Conservation (phyloP, 441 rosid species). For the Jatropha multifida region DNA sequence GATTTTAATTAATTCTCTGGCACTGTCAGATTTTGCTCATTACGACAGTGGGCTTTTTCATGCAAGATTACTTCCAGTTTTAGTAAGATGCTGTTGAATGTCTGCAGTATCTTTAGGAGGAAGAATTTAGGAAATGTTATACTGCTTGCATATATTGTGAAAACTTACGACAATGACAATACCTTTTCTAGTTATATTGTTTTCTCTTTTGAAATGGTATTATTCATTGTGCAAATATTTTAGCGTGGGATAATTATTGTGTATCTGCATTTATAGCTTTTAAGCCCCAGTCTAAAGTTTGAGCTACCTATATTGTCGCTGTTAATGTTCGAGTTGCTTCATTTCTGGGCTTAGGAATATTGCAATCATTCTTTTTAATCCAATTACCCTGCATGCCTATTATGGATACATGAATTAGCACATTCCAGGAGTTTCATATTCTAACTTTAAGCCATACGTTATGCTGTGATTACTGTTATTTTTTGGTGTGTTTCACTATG, state of each 20-base stretch:
- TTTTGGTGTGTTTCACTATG: no score
- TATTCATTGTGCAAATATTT: conserved; percentile 26
- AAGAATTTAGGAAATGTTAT: conserved; percentile 14
- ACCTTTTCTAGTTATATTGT: conserved; percentile 21
- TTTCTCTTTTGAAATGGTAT: conserved; percentile 18
- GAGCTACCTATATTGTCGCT: conserved; percentile 1
- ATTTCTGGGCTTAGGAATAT: conserved; percentile 3
- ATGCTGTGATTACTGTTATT: no score
- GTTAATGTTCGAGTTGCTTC: not conserved
- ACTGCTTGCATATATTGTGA: conserved; percentile 31
- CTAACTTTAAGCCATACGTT: no score
- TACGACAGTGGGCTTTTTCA: conserved; percentile 4
- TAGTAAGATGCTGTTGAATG: conserved; percentile 30
- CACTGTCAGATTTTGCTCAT: conserved; percentile 9
- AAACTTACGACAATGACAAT: conserved; percentile 22
- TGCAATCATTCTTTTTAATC: not conserved
- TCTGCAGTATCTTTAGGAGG: conserved; percentile 22
- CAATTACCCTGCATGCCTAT: not conserved
- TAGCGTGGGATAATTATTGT: conserved; percentile 1
- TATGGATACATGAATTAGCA: no score
- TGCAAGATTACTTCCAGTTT: conserved; percentile 20
- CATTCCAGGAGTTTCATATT: no score
- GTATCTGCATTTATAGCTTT: conserved; percentile 12
- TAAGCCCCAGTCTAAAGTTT: conserved; percentile 11
- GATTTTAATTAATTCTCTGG: conserved; percentile 28